Base-by-base conservation (phyloP, 2,329 filamentous ascomycete species). In the Diaporthe capsici region DNA sequence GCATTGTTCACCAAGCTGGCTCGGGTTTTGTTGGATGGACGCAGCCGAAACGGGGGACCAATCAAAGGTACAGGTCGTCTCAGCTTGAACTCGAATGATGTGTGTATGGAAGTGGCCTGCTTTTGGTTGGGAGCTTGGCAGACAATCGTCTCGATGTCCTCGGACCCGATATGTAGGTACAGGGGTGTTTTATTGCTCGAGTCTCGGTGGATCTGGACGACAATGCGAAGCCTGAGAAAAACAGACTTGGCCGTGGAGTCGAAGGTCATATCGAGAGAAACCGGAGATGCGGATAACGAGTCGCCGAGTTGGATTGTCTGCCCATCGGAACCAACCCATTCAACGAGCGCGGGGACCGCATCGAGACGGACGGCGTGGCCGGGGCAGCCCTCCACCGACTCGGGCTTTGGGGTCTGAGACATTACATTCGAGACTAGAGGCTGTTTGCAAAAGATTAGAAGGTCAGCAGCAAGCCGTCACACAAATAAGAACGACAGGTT, bases 21-120 rank as follows among this genome's bases (percentile, higher is more conserved):
- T 20, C 65, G 49, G 28, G 65, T 49, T 34, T 70, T 70, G 4
- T 70, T 70, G n/a, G 65, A 70, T 55, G 65, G 65, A 2, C 65
- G 65, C 49, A 70, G 49, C 34, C 65, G 65, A 9, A 70, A 70
- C 15, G 65, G 65, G 42, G 65, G 65, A 31, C 65, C 49, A 15
- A 70, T 70, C 34, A 70, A 55, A 15, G 49, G 4, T 8, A 70
- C 49, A 0, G 65, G 34, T 3, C n/a, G n/a, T 70, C 34, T 20
- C 13, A 70, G n/a, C 49, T 22, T 49, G 4, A 70, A 4, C 6
- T 55, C n/a, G 22, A 70, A 42, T 9, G 49, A 12, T 2, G 2
- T n/a, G 0, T 31, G 49, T 4, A 9, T 20, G n/a, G 49, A 22
- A 28, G n/a, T 10, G 6, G 34, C 5, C n/a, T 12, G 65, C 1